Base-by-base conservation (phyloP, 2,329 filamentous ascomycete species). In the Microdochium paspali region DNA sequence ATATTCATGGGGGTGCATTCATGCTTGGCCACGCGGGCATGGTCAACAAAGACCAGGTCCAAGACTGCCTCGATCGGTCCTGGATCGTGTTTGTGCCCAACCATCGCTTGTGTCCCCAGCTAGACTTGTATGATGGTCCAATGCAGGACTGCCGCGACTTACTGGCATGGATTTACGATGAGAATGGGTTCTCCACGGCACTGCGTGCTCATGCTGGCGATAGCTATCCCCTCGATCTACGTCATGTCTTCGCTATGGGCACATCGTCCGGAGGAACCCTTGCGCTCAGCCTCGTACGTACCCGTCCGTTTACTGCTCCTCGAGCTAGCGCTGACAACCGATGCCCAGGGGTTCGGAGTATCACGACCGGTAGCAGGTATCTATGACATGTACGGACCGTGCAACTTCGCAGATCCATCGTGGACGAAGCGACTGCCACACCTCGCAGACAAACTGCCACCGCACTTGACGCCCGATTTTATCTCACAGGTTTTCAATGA, bases 1-100 rank as follows among this genome's bases (percentile, higher is more conserved):
- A 66, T 47, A 68, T 70, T 45, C 67, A 70, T 55, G 67, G 66
- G 42, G 67, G 67, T n/a, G 67, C 65, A 21, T 70, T 69, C 54
- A 68, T 69, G 63, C 63, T 69, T 24, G 66, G 65, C 10, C 58
- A 62, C 24, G 66, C 63, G 2, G 52, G 59, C 18, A 64, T 68
- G 61, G 60, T 70, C 48, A 68, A 66, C 35, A 53, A 57, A 18
- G 56, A 65, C 31, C 66, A 69, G 45, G 54, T 68, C 13, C 46
- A 57, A 9, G 66, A 69, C 51, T 68, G 66, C 40, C 57, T 68
- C 1, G 46, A 51, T 15, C 58, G 66, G 18, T 55, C 58, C 20
- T 69, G 65, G 66, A 66, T 70, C 44, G 63, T 68, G 2, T 47
- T 68, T 5, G 62, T 58, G 3, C 65, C 66, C 2, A 58, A 62